Base-by-base conservation (phyloP, 371 early-diverging fungal species). In the Zychaea mexicana region DNA sequence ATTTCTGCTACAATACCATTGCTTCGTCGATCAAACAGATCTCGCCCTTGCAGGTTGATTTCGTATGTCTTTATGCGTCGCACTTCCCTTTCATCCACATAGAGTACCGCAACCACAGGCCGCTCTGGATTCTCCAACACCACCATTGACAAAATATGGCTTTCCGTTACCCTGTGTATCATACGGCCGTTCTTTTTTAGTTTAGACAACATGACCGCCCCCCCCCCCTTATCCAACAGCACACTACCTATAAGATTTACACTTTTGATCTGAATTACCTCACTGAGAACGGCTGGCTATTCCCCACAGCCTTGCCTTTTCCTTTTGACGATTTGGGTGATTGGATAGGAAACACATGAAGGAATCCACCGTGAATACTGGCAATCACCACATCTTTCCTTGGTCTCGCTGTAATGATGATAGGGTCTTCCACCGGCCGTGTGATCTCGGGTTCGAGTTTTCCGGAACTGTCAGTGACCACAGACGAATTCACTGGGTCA, bases 131-230 rank as follows among this genome's bases (percentile, higher is more conserved):
- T 64, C 19, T 83, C 72, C 28, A 92, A 60, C 54, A 91, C 86
- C 10, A 72, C 73, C 66, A 92, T 83, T 0, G 87, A 82, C 27
- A 88, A 60, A 7, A 93, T 82, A 2, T 77, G 67, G 19, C 91
- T 72, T 66, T 94, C 92, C 5, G 88, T 82, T 32, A 94, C 83
- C 26, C 91, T 85, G 27, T 58, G n/a, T n/a, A n/a, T n/a, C n/a
- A n/a, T n/a, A n/a, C n/a, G n/a, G n/a, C n/a, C n/a, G n/a, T n/a
- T n/a, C n/a, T n/a, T n/a, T n/a, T n/a, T n/a, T n/a, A n/a, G n/a
- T n/a, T n/a, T n/a, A n/a, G n/a, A n/a, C n/a, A n/a, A n/a, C n/a
- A n/a, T n/a, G n/a, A n/a, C n/a, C n/a, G n/a, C n/a, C n/a, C n/a
- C n/a, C n/a, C n/a, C n/a, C n/a, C n/a, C n/a, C n/a, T n/a, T n/a